Conservation (phyloP, 139 green algal genomes). For the Chlamydomonas incerta region DNA sequence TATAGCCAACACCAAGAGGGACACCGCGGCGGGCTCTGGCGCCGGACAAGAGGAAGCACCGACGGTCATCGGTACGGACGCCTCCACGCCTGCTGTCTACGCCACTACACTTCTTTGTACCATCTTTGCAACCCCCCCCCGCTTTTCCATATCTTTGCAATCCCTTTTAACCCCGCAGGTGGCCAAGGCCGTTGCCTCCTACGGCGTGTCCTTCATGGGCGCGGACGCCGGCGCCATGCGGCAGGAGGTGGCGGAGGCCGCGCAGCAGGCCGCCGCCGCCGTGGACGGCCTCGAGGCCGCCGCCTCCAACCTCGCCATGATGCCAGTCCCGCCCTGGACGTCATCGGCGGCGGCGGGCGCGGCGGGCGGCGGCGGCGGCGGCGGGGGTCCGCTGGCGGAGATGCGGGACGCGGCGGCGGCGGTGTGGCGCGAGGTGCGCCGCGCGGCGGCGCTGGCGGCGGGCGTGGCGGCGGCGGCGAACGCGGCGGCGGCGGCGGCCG, state of each 20-base stretch:
- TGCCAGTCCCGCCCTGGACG: too few relatives aligned
- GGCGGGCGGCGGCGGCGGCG: not conserved
- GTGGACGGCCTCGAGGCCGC: not conserved
- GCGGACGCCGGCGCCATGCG: conserved; percentile 2
- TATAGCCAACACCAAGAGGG: too few relatives aligned
- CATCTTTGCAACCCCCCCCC: too few relatives aligned
- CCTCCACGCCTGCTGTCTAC: too few relatives aligned
- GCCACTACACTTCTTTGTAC: too few relatives aligned
- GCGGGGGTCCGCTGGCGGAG: not conserved
- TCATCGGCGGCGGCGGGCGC: not conserved
- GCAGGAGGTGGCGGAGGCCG: not conserved
- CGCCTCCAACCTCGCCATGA: too few relatives aligned
- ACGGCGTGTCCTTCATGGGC: conserved; percentile 18
- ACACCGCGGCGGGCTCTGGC: too few relatives aligned
- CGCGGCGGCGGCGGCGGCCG: not conserved
- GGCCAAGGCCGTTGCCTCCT: conserved; percentile 18
- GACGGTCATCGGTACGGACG: too few relatives aligned
- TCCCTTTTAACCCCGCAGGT: too few relatives aligned
- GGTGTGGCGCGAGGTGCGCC: not conserved
- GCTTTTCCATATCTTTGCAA: too few relatives aligned
- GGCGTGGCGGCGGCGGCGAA: not conserved
- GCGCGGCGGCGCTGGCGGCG: not conserved
- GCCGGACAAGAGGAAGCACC: too few relatives aligned
- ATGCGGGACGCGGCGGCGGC: too few relatives aligned
- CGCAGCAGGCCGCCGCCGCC: not conserved